Evolutionary conservation across 2,329 filamentous ascomycete species (phyloP).

Genomic region (Emmonsiellopsis sp.): DNA sequence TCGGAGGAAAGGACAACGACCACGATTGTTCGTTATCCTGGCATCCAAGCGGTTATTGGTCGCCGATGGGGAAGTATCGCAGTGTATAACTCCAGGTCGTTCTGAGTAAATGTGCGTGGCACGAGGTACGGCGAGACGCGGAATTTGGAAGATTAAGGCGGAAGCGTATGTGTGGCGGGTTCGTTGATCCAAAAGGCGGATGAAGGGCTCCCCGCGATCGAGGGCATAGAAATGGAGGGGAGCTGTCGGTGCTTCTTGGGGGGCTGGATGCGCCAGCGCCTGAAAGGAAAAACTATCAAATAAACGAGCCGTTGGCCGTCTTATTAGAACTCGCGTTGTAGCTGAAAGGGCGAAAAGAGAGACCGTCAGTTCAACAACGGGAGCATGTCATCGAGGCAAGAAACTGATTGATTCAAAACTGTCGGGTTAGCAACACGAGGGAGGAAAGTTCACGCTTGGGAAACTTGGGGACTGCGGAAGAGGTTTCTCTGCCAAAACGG

Average conservation of each 20-base stretch:
- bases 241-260: not conserved
- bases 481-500: conserved; percentile 1
- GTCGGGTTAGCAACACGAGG: not conserved
- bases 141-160: not conserved
- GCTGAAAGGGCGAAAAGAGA: not conserved
- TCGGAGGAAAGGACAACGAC: no score
- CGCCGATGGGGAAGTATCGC: no score
- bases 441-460: not conserved
- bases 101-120: no score
- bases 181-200: not conserved
- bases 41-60: no score
- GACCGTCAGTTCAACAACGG: not conserved
- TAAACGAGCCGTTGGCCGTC: not conserved
- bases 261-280: not conserved
- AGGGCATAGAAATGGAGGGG: not conserved
- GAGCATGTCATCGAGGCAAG: not conserved
- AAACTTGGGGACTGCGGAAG: not conserved
- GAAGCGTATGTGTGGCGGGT: not conserved
- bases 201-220: not conserved
- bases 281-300: not conserved
- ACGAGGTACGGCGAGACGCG: no score
- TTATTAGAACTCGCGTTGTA: not conserved
- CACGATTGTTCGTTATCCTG: no score
- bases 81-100: no score
- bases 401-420: not conserved